Evolutionary conservation across 371 early-diverging fungal species (phyloP), one percentile per base, ranked within the genome.

Genomic region (Amoeboaphelidium protococcarum): DNA sequence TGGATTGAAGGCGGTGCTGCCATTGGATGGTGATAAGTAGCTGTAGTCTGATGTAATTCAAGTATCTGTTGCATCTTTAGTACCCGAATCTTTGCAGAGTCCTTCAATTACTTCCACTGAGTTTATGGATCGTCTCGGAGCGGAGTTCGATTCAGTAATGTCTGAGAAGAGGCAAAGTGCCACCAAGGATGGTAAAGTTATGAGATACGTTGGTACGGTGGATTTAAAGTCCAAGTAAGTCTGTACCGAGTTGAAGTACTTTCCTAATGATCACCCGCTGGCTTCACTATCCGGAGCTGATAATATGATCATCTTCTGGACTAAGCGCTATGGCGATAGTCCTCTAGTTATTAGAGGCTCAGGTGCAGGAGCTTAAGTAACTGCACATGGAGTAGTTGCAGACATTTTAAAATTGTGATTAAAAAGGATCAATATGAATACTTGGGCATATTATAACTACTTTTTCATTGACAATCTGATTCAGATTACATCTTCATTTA

Each of bases 281-380:
- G 89, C 90, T 12, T 68, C 76, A n/a, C 68, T 95, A 48, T 81
- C 79, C 62, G 88, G 88, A 31, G 85, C 86, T 62, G 94, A 95
- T 54, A 95, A 95, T 60, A 82, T 92, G 52, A 78, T 94, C 58
- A 80, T 82, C 10, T 86, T 92, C 58, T 83, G 78, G 16, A 91
- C 96, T 0, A 72, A 79, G 56, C 66, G 83, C 26, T 95, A 90
- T 73, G n/a, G n/a, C n/a, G 23, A 25, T 24, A 84, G 69, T 54
- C 84, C 85, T 25, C 60, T 95, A 44, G 86, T 88, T 58, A 75
- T 95, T 49, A 89, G 88, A 65, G 95, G 95, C 13, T 80, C 91
- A 31, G 95, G 95, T 23, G 95, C 95, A 21, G 95, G 95, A 20
- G 83, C 81, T 26, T 82, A 76, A n/a, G 89, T 89, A 45, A 94